These are phyloP conservation scores for Capsicum chinense DNA, from an alignment of 257 asterid species.

Conservation along the genomic window DNA sequence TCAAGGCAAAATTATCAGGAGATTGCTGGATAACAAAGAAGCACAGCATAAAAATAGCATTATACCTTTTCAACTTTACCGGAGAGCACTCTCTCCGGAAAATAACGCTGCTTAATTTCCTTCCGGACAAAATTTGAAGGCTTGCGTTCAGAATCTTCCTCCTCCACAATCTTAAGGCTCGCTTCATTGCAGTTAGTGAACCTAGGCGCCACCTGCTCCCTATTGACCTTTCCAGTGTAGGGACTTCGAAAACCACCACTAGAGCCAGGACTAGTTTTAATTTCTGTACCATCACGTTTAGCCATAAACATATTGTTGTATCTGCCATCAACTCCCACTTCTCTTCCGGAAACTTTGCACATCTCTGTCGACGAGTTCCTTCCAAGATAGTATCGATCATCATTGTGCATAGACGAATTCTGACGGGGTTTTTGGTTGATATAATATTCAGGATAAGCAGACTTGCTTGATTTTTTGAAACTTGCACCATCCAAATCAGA, in stretches of 20 bases:
- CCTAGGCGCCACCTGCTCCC: constrained; percentile 37
- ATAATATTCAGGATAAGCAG: constrained; percentile 53
- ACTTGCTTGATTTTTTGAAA: constrained; percentile 41
- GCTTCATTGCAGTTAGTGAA: constrained; percentile 37
- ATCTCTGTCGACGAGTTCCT: constrained; percentile 47
- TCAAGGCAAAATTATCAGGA: constrained; percentile 37
- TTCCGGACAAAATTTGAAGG: constrained; percentile 40
- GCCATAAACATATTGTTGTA: constrained; percentile 46
- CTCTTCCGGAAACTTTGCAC: constrained; percentile 47
- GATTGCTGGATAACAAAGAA: constrained; percentile 30
- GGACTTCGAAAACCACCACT: constrained; percentile 41
- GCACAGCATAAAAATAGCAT: neutral
- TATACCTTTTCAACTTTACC: constrained; percentile 48
- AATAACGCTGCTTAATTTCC: constrained; percentile 38
- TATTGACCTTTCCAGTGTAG: constrained; percentile 37
- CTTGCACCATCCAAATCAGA: constrained; percentile 48
- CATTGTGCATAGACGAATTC: constrained; percentile 41
- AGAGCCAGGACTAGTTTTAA: constrained; percentile 42
- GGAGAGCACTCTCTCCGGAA: constrained; percentile 41
- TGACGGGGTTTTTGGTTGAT: constrained; percentile 44
- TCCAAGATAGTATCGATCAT: constrained; percentile 44
- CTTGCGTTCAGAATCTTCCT: constrained; percentile 46
- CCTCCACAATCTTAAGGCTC: constrained; percentile 39
- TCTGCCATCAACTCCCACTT: constrained; percentile 41
- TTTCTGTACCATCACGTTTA: constrained; percentile 42